phyloP scores from a whole-genome alignment of 1,139 yeast genomes.

The Ogataea hybrid region DNA sequence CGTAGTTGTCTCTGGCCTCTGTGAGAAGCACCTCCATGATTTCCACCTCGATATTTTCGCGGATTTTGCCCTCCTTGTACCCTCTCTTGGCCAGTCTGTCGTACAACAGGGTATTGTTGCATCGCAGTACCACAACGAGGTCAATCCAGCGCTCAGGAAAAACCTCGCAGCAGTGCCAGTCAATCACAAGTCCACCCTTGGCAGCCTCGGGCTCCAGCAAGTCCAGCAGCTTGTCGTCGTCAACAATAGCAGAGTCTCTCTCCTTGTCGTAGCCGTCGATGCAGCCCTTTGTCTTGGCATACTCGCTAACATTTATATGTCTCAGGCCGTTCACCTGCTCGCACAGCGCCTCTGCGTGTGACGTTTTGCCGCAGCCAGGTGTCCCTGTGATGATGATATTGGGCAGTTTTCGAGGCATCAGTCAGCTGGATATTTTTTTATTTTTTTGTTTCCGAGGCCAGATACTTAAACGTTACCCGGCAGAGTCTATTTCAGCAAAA shows the following conservation, averaged over 20 bases:
- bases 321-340: slow-evolving; percentile 36
- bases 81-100: slow-evolving; percentile 75
- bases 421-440: not conserved
- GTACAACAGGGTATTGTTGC: slow-evolving; percentile 67
- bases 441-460: not conserved
- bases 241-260: slow-evolving; percentile 84
- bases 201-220: slow-evolving; percentile 74
- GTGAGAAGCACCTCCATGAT: slow-evolving; percentile 90
- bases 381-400: slow-evolving; percentile 94
- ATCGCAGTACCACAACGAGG: slow-evolving; percentile 81
- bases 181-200: slow-evolving; percentile 82
- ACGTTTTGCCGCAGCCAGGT: slow-evolving; percentile 96
- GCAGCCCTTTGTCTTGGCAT: slow-evolving; percentile 76
- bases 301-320: slow-evolving; percentile 72
- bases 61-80: slow-evolving; percentile 75
- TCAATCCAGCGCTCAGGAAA: slow-evolving; percentile 94
- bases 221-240: slow-evolving; percentile 86
- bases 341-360: slow-evolving; percentile 69
- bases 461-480: slow-evolving; percentile 4
- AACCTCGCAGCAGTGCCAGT: slow-evolving; percentile 97
- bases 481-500: slow-evolving; percentile 2
- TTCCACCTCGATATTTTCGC: slow-evolving; percentile 93
- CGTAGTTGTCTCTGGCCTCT: slow-evolving; percentile 84
- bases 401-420: slow-evolving; percentile 49
- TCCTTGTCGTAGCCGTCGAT: slow-evolving; percentile 83